phyloP scores from a whole-genome alignment of 257 asterid species.

The Solanum piurae region DNA sequence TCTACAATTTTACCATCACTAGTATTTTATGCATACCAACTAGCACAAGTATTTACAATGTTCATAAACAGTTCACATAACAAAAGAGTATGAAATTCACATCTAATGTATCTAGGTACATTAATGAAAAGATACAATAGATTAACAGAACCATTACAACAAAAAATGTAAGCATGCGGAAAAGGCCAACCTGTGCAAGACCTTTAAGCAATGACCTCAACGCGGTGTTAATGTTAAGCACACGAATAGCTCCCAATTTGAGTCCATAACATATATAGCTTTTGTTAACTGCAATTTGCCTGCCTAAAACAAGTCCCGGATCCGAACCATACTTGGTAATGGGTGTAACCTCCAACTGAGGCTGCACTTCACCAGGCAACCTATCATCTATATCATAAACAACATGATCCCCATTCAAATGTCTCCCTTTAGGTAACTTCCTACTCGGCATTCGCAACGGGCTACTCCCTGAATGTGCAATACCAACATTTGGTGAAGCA shows the following conservation, averaged over 20 bases:
- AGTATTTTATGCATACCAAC: neutral
- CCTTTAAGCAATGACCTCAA: conserved; percentile 94
- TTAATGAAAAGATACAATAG: neutral
- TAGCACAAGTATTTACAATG: neutral
- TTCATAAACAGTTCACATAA: neutral
- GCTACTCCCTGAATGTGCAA: conserved; percentile 38
- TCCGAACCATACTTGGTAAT: conserved; percentile 92
- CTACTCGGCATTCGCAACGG: conserved; percentile 72
- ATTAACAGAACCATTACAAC: neutral
- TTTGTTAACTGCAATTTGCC: conserved; percentile 95
- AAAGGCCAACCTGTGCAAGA: conserved; percentile 24
- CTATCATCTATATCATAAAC: conserved; percentile 73
- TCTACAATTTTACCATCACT: neutral
- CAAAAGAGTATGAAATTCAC: neutral
- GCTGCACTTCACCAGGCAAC: conserved; percentile 86
- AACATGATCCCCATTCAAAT: conserved; percentile 49
- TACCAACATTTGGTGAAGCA: conserved; percentile 18
- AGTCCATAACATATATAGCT: conserved; percentile 88
- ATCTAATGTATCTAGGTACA: neutral
- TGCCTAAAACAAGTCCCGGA: conserved; percentile 83
- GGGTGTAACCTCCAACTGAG: conserved; percentile 97
- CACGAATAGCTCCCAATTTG: conserved; percentile 75
- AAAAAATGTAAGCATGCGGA: neutral
- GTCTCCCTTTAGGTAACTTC: conserved; percentile 90
- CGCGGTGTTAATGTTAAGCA: conserved; percentile 85